These are phyloP conservation scores for Ziziphus jujuba DNA, from an alignment of 306 rosid species.

Conservation along the genomic window DNA sequence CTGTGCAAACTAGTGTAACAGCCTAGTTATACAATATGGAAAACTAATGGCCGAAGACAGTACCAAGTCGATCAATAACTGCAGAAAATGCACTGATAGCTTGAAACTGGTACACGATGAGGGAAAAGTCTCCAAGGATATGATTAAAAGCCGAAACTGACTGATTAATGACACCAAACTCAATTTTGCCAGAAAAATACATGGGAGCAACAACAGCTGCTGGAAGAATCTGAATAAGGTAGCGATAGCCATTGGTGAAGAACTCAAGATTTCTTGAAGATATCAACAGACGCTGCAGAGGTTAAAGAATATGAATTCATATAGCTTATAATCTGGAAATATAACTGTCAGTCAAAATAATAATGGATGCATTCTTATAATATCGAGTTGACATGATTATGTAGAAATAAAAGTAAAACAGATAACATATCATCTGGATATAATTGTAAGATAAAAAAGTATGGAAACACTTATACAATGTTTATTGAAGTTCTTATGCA, in stretches of 20 bases:
- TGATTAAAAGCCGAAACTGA: constrained; percentile 97
- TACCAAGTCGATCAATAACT: constrained; percentile 94
- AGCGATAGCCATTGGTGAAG: constrained; percentile 93
- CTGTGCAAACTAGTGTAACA: not conserved
- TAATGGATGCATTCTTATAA: not conserved
- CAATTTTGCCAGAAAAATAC: constrained; percentile 94
- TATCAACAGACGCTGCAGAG: constrained; percentile 74
- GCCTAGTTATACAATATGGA: constrained; percentile 18
- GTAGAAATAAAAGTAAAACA: not conserved
- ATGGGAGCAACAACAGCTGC: constrained; percentile 98
- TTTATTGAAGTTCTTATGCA: no score
- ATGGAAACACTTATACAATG: not conserved
- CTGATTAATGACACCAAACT: constrained; percentile 96
- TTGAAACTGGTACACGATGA: constrained; percentile 89
- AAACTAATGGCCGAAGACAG: constrained; percentile 10
- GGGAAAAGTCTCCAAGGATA: constrained; percentile 89
- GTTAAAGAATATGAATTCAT: constrained; percentile 11
- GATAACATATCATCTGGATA: not conserved
- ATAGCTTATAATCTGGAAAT: not conserved
- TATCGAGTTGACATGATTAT: no score
- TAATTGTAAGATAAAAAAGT: no score
- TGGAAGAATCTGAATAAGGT: constrained; percentile 91
- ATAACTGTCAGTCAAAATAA: not conserved
- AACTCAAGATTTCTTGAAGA: constrained; percentile 92
- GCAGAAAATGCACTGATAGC: constrained; percentile 96